Conservation (phyloP, 129 eudicot species). For the Helianthus tuberosus region DNA sequence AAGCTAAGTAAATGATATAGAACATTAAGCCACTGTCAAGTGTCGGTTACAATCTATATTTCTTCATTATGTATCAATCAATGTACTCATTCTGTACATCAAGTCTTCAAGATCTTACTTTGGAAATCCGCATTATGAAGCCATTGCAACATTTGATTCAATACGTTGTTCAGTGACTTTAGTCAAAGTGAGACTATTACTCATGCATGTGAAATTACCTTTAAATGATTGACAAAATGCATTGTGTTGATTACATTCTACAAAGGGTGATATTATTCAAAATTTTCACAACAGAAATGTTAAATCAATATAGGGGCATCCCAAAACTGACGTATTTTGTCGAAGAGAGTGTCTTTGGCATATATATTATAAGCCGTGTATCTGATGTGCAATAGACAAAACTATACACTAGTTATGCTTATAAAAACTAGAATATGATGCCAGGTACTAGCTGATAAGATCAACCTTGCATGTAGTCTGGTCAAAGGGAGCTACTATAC, state of each 20-base stretch:
- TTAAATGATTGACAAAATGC: slow-evolving; percentile 1
- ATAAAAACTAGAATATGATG: slow-evolving; percentile 18
- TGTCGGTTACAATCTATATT: not conserved
- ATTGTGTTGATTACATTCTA: slow-evolving; percentile 4
- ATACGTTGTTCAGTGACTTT: not conserved
- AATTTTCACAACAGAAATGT: not conserved
- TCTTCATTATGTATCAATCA: not conserved
- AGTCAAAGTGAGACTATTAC: not conserved
- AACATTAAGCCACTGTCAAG: slow-evolving; percentile 4
- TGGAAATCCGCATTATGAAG: not conserved
- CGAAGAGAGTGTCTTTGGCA: not conserved
- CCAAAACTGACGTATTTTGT: slow-evolving; percentile 1
- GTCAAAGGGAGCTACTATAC: slow-evolving; percentile 98
- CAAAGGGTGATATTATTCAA: slow-evolving; percentile 2
- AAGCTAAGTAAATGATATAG: slow-evolving; percentile 12
- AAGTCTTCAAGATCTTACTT: not conserved
- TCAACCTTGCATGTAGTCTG: slow-evolving; percentile 92
- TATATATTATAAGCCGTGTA: not conserved
- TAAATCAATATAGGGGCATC: slow-evolving; percentile 15
- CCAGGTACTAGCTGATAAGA: slow-evolving; percentile 95
- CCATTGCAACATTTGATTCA: not conserved
- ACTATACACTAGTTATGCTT: not conserved
- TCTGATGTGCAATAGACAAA: slow-evolving; percentile 18
- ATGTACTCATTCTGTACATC: not conserved
- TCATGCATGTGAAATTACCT: slow-evolving; percentile 10